These are phyloP conservation scores for Trichosporon inkin DNA, from an alignment of 1,284 basidiomycete species.

Conservation along the genomic window DNA sequence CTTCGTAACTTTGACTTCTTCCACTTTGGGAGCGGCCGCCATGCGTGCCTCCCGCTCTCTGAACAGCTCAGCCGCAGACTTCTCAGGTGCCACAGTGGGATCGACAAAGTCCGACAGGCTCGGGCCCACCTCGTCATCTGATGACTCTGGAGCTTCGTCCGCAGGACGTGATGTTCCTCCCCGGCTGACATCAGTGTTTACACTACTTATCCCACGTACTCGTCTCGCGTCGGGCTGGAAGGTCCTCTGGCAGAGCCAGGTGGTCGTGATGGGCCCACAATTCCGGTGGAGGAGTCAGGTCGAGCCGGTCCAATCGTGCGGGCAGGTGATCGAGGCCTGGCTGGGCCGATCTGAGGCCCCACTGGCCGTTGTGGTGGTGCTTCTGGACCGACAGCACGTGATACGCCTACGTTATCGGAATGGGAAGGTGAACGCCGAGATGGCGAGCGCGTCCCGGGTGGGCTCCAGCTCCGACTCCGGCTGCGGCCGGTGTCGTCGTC, in stretches of 20 bases:
- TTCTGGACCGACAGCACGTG: background rate
- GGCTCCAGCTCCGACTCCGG: conserved; percentile 3
- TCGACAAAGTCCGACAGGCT: conserved; percentile 12
- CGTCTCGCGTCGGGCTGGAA: background rate
- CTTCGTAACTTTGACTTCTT: conserved; percentile 5
- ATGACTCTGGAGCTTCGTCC: conserved; percentile 9
- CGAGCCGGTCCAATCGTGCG: background rate
- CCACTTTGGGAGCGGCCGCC: background rate
- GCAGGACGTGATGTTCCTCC: background rate
- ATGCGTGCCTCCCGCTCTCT: conserved; percentile 63
- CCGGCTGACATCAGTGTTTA: background rate
- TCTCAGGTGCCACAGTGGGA: background rate
- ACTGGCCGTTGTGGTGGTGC: background rate
- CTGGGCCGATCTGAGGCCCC: background rate
- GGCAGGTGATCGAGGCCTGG: background rate
- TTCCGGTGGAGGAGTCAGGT: background rate
- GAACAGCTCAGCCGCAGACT: conserved; percentile 65
- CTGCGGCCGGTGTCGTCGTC: conserved; percentile 60
- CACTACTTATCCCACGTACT: background rate
- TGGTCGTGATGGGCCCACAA: background rate
- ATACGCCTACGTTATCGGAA: background rate
- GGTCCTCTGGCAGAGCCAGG: background rate
- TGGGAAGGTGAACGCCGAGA: background rate
- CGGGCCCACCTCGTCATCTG: conserved; percentile 37
- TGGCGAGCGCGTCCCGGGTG: conserved; percentile 1